phyloP scores from a whole-genome alignment of 2,329 filamentous ascomycete species.

The Phialemonium atrogriseum region DNA sequence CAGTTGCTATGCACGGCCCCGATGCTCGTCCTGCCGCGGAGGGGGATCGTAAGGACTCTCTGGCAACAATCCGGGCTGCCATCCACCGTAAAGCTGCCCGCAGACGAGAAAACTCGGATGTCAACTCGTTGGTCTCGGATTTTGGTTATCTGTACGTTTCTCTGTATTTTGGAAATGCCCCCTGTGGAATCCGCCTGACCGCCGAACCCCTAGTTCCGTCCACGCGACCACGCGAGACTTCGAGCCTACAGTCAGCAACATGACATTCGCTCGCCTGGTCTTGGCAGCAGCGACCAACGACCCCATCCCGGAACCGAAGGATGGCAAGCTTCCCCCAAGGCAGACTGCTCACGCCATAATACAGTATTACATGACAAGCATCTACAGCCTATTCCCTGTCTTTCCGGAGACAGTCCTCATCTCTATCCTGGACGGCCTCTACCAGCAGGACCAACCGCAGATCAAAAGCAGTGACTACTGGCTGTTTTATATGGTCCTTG shows the following conservation, averaged over 20 bases:
- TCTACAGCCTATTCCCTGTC: conserved; percentile 73
- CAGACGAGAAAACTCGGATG: conserved; percentile 69
- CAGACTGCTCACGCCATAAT: conserved; percentile 61
- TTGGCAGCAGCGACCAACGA: conserved; percentile 75
- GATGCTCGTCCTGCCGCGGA: conserved; percentile 32
- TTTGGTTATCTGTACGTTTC: conserved; percentile 74
- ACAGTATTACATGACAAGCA: conserved; percentile 76
- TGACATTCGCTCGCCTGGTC: conserved; percentile 86
- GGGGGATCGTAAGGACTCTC: conserved; percentile 54
- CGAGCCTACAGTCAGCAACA: conserved; percentile 76
- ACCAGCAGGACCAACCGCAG: conserved; percentile 57
- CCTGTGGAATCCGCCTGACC: conserved; percentile 7
- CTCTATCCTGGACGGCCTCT: conserved; percentile 72
- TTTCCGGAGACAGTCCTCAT: conserved; percentile 76
- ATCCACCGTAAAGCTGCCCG: conserved; percentile 58
- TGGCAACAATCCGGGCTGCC: conserved; percentile 52
- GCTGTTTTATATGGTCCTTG: conserved; percentile 83
- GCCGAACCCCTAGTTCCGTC: conserved; percentile 61
- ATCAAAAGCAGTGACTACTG: conserved; percentile 69
- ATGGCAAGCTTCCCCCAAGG: conserved; percentile 60
- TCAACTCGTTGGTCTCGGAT: conserved; percentile 86
- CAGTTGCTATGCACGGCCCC: conserved; percentile 56
- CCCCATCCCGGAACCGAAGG: conserved; percentile 53
- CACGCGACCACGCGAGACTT: conserved; percentile 94
- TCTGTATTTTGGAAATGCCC: conserved; percentile 1